These are phyloP conservation scores for Hypoxylon lienhwacheense DNA, from an alignment of 495 filamentous ascomycete genomes.

Conservation along the genomic window DNA sequence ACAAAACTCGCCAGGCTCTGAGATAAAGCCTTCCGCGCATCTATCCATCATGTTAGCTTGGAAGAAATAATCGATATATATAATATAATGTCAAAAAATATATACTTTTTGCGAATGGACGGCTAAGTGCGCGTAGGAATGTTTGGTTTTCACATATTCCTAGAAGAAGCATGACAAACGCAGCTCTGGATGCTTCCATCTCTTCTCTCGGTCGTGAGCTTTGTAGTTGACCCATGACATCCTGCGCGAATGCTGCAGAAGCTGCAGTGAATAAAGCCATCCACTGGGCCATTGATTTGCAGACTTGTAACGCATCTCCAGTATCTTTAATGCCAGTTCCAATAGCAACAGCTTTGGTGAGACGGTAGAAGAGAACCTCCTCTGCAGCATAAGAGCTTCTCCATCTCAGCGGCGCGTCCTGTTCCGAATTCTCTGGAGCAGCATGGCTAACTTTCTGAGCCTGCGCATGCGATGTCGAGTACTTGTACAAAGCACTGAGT, in stretches of 20 bases:
- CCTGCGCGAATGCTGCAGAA: constrained; percentile 45
- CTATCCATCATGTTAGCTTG: constrained; percentile 37
- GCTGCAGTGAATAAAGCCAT: constrained; percentile 50
- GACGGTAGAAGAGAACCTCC: constrained; percentile 55
- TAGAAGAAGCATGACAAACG: constrained; percentile 56
- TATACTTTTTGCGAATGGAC: constrained; percentile 49
- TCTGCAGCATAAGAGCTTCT: constrained; percentile 51
- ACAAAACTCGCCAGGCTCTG: constrained; percentile 55
- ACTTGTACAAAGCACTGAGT: constrained; percentile 60
- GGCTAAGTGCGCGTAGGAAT: constrained; percentile 49
- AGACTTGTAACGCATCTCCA: constrained; percentile 43
- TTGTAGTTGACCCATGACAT: constrained; percentile 46
- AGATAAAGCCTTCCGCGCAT: constrained; percentile 49
- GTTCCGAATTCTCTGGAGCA: constrained; percentile 16
- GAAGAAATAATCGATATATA: background rate
- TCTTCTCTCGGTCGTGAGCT: constrained; percentile 48
- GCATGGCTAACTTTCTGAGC: constrained; percentile 35
- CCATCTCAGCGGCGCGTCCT: constrained; percentile 44
- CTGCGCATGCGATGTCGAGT: constrained; percentile 54
- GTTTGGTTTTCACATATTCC: constrained; percentile 53
- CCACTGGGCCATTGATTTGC: constrained; percentile 44
- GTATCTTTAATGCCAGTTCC: constrained; percentile 42
- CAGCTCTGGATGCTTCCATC: constrained; percentile 54
- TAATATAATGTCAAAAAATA: constrained; percentile 21
- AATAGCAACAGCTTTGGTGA: constrained; percentile 50